phyloP scores from a whole-genome alignment of 73 alveolate genomes.

The Uronychia setigera region DNA sequence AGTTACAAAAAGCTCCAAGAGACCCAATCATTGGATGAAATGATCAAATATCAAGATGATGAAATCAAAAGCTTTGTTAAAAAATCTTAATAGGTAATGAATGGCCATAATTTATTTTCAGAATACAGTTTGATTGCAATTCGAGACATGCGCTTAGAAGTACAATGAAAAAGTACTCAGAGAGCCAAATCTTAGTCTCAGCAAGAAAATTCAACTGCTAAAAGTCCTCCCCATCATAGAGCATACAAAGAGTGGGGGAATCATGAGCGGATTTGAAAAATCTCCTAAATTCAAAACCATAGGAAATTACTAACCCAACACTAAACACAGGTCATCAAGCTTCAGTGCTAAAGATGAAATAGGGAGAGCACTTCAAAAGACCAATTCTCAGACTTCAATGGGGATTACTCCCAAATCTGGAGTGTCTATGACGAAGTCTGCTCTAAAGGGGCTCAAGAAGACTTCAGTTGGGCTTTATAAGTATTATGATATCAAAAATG shows the following conservation, averaged over 20 bases:
- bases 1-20: not conserved
- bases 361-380: not conserved
- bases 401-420: too few species aligned
- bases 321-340: not conserved
- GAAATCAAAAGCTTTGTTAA: too few species aligned
- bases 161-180: not conserved
- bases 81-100: too few species aligned
- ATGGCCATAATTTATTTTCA: too few species aligned
- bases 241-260: not conserved
- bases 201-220: not conserved
- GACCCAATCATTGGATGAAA: not conserved
- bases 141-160: not conserved
- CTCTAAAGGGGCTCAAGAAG: not conserved
- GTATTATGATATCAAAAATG: not conserved
- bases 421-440: too few species aligned
- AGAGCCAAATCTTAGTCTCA: not conserved
- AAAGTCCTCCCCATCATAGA: not conserved
- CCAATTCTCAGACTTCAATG: not conserved
- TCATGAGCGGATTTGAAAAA: not conserved
- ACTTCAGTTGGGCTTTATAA: not conserved
- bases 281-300: not conserved
- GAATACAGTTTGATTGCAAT: too few species aligned
- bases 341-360: not conserved
- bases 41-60: not conserved
- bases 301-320: not conserved